Base-by-base conservation (phyloP, 257 asterid species). In the Solanum chiquidenum region DNA sequence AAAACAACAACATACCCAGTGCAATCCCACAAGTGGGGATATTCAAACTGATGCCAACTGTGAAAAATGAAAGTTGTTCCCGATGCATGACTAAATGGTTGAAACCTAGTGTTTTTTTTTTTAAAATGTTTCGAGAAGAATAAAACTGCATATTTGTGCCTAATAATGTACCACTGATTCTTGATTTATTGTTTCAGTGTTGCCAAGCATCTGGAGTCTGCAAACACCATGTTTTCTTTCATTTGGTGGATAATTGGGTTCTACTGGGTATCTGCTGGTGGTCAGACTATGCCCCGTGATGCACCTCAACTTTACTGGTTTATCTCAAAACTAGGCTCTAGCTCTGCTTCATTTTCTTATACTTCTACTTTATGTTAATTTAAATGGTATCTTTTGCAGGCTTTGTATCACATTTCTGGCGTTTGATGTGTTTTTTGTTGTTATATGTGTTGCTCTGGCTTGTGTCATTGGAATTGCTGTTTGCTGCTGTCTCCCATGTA, bases 181-280 rank as follows among this genome's bases (percentile, higher is more conserved):
- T 79, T 77, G 83, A 58, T 96, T 90, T 96, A 94, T 80, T 96
- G 98, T 98, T 90, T 83, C 95, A 96, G 99, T 83, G 92, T 90
- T 86, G 92, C 95, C n/a, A 95, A 92, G 87, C 97, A 95, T 92
- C 91, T 96, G 92, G 98, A 97, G 92, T 95, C 98, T 27, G 98
- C 98, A 83, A 97, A 95, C 87, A 94, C 99, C 12, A 95, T 97
- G 99, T 97, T 97, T 92, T 96, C 98, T 9, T 97, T 97, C 94
- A 93, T 97, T 93, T 97, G 99, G 99, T 97, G 99, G 99, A 94
- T 97, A 90, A 89, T 97, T 74, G 99, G 99, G 86, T 97, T 97
- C 92, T 97, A 97, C 77, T 97, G 99, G 99, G 95, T 97, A 68
- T 94, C 99, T 88, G 94, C 96, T 86, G 98, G 96, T 66, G 95